Conservation (phyloP, 106 monocot genomes). For the Iris macrosiphon region DNA sequence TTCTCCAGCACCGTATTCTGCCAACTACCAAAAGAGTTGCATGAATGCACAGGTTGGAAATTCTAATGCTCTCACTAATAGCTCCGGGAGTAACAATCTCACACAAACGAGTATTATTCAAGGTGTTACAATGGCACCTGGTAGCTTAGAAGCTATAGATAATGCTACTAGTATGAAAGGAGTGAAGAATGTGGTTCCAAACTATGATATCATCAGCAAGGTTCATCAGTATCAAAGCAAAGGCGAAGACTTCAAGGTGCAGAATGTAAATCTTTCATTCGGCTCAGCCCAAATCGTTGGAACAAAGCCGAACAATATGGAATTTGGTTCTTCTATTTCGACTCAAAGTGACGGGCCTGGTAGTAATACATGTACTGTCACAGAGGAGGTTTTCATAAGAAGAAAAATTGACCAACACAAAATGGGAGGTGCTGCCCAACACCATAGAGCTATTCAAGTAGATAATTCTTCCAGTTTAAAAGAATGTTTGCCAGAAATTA, state of each 20-base stretch:
- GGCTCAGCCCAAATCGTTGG: background rate
- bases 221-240: background rate
- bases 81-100: background rate
- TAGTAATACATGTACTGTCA: constrained; percentile 11
- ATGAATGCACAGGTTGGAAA: background rate
- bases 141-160: background rate
- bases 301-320: constrained; percentile 3
- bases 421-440: background rate
- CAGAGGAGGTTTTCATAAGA: constrained; percentile 2
- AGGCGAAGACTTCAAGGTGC: constrained; percentile 15
- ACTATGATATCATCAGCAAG: background rate
- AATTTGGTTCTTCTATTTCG: constrained; percentile 5
- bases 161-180: background rate
- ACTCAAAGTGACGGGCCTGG: background rate
- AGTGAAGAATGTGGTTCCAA: background rate
- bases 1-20: constrained; percentile 10
- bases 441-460: too few species aligned
- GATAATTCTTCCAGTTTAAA: too few species aligned
- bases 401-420: constrained; percentile 9
- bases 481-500: too few species aligned
- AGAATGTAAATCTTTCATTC: constrained; percentile 11
- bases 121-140: background rate
- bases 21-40: constrained; percentile 5
- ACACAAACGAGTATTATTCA: background rate
- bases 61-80: constrained; percentile 3